Evolutionary conservation across 2,329 filamentous ascomycete species (phyloP), one percentile per base, ranked within the genome.

Genomic region (Phialophora macrospora): DNA sequence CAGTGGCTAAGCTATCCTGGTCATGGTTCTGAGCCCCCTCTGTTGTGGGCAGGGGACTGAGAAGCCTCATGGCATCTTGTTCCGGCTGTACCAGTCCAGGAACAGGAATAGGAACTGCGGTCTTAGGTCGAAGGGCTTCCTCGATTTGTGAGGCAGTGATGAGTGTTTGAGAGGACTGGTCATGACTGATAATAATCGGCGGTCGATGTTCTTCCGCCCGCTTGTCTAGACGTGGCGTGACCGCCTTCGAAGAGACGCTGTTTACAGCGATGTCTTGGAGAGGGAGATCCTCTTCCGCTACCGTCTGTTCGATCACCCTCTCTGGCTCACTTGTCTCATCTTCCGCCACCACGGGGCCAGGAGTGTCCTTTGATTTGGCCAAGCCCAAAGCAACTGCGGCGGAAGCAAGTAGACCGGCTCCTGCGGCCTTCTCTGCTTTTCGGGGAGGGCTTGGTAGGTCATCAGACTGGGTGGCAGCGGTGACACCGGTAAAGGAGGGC

Each of bases 141-240:
- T 97, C 93, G 69, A 97, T 92, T 63, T 90, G 88, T 57, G 90
- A 86, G 0, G 91, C 86, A n/a, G 92, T 96, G 32, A 97, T 82
- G 46, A 89, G 84, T 26, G 93, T 97, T 78, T 97, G 94, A 14
- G 90, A 90, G 60, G 88, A 86, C 70, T 90, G 89, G 72, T 96
- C 92, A 22, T 83, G 80, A 67, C 84, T 89, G 62, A 59, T 79
- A 76, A 48, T 79, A 68, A 24, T 75, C 76, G 72, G 66, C 49
- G n/a, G 52, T 38, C 55, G 65, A 24, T 60, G 44, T 26, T 51
- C 52, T 14, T 65, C 48, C 6, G 51, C 34, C 20, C 2, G 12
- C 22, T 55, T 57, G 17, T 49, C 34, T 54, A 46, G 46, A 5
- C 32, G 44, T 11, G 49, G 38, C 2, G 48, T 30, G 28, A 20